Evolutionary conservation across 139 green algal species (phyloP), one percentile per base, ranked within the genome.

Genomic region (Picochlorum sp.): DNA sequence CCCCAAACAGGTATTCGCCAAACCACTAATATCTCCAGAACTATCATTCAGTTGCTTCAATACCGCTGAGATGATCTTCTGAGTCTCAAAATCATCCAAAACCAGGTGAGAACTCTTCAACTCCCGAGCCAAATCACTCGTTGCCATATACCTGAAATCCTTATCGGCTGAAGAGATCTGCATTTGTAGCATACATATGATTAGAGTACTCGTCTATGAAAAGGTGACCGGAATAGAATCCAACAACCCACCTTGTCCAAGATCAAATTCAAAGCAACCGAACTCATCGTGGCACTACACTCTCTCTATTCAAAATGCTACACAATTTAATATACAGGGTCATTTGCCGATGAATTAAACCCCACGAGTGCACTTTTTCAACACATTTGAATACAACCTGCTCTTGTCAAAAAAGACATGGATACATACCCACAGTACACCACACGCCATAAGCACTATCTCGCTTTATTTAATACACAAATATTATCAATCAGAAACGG

Each of bases 1-100:
- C 3, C 82, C 85, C 30, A 98, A 75, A 63, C 89, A 97, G 58
- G 92, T 94, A 8, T 96, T 86, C 4, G 91, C 91, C 37, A 98
- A 74, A 10, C 70, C 76, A 7, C 82, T 90, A 24, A 97, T 95
- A 58, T 98, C 92, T 0, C 84, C 85, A 7, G 81, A 90, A 8
- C 63, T 20, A 56, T 98, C 92, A 28, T 97, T 86, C 41, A 97
- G 76, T 74, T 94, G 84, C 24, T 81, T 82, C 13, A 97, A 58
- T 6, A 97, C 74, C 2, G 79, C 78, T 1, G 74, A 60, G 24
- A 65, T 80, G 2, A 96, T 68, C 64, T 68, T 71, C 30, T 64
- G 75, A 73, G 96, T 88, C 49, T 72, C 78, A 6, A 90, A 81
- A 3, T 64, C 30, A 32, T 91, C 81, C 50, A 79, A 78, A 10